Percentiles rank a stretch among this genome's conserved stretches.
Conservation (phyloP, 441 rosid genomes). For the Arabidopsis lyrata region DNA sequence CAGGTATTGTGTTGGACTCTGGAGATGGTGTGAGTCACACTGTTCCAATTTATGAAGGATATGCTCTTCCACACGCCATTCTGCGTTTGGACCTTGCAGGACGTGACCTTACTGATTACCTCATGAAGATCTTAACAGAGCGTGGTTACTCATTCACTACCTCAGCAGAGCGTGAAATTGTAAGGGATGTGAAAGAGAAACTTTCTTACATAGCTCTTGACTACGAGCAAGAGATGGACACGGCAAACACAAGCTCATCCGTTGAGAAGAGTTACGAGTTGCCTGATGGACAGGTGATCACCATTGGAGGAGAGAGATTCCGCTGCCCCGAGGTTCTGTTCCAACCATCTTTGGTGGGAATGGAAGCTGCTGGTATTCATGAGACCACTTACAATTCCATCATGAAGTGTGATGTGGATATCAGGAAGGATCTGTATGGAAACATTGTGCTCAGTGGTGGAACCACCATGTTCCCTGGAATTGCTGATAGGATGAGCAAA, state of each 20-base stretch:
- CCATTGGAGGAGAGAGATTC: conserved; percentile 73
- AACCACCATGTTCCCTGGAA: conserved; percentile 81
- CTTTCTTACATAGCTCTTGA: conserved; percentile 48
- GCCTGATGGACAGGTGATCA: conserved; percentile 50
- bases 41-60: conserved; percentile 60
- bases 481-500: conserved; percentile 81
- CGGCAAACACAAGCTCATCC: conserved; percentile 44
- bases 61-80: conserved; percentile 67
- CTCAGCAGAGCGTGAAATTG: conserved; percentile 49
- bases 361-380: conserved; percentile 89
- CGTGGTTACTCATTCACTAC: conserved; percentile 58
- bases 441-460: conserved; percentile 51
- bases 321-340: conserved; percentile 87
- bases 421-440: conserved; percentile 70
- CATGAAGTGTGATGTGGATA: conserved; percentile 88
- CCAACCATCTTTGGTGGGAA: conserved; percentile 83
- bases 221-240: conserved; percentile 47
- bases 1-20: conserved; percentile 69
- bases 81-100: conserved; percentile 66
- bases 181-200: conserved; percentile 45
- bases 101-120: conserved; percentile 64
- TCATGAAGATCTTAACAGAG: conserved; percentile 69
- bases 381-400: conserved; percentile 85
- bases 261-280: conserved; percentile 46
- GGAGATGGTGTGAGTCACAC: conserved; percentile 74